These are phyloP conservation scores for Xylaria scruposa DNA, from an alignment of 495 filamentous ascomycete genomes.

Conservation along the genomic window DNA sequence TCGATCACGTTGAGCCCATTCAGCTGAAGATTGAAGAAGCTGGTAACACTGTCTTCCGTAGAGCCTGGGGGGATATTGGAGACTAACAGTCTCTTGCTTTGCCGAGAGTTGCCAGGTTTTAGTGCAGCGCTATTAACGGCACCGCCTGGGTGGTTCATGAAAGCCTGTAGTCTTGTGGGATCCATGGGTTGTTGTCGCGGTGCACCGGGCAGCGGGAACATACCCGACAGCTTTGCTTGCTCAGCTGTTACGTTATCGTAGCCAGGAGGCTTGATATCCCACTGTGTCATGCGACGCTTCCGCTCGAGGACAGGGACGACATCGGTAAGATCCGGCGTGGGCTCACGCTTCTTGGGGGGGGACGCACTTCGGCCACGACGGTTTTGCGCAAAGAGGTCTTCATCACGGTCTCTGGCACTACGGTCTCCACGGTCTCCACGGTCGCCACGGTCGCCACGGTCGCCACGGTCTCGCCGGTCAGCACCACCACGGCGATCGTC, in stretches of 20 bases:
- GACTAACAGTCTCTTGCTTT: conserved; percentile 88
- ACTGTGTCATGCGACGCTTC: conserved; percentile 92
- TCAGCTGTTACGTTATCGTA: conserved; percentile 99
- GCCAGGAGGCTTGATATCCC: conserved; percentile 98
- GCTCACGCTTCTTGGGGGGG: conserved; percentile 89
- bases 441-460: conserved; percentile 68
- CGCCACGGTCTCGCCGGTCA: conserved; percentile 69
- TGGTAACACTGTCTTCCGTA: conserved; percentile 72
- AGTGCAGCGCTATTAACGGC: conserved; percentile 74
- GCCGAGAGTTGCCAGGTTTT: conserved; percentile 89
- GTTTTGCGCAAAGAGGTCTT: conserved; percentile 62
- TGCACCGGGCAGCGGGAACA: conserved; percentile 97
- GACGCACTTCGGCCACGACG: conserved; percentile 76
- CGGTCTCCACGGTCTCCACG: conserved; percentile 62
- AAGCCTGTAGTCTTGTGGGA: conserved; percentile 89
- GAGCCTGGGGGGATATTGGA: conserved; percentile 76
- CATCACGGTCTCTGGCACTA: conserved; percentile 50
- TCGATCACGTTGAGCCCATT: conserved; percentile 92
- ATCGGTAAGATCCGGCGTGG: conserved; percentile 93
- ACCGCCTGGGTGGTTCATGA: conserved; percentile 87
- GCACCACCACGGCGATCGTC: conserved; percentile 62
- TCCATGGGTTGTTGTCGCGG: conserved; percentile 97
- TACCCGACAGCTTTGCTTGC: conserved; percentile 98
- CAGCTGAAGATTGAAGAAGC: conserved; percentile 95
- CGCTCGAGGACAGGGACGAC: conserved; percentile 77